A percentile compares a stretch with the other conserved stretches of the same genome.
Conservation (phyloP, 2,329 filamentous ascomycete species). For the Colletotrichum navitas region DNA sequence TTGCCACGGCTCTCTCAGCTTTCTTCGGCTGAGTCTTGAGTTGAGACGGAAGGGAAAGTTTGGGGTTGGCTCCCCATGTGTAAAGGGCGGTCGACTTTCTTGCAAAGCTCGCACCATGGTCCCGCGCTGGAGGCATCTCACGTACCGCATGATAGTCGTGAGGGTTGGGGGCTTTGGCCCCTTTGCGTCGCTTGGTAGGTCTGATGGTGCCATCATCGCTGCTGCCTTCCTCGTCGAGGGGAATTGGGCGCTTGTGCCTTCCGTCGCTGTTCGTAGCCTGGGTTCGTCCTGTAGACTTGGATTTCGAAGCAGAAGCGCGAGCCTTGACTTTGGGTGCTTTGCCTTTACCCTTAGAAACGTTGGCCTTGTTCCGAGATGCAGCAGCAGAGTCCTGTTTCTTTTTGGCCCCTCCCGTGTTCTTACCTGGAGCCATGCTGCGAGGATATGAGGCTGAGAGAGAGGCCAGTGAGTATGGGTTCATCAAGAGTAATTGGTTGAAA, state of each 20-base stretch:
- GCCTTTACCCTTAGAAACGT: neutral
- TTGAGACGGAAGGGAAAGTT: neutral
- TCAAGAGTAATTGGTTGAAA: neutral
- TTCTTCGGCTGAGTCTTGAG: neutral
- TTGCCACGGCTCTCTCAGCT: neutral
- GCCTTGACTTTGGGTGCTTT: neutral
- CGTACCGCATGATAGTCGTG: slow-evolving; percentile 8
- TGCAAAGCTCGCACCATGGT: slow-evolving; percentile 26
- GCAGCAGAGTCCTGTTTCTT: slow-evolving; percentile 5
- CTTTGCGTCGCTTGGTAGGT: slow-evolving; percentile 9
- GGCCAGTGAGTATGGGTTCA: neutral
- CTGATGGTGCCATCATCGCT: slow-evolving; percentile 27
- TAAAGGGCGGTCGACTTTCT: slow-evolving; percentile 31
- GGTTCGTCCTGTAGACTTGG: neutral
- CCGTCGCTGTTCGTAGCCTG: neutral
- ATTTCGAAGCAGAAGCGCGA: neutral
- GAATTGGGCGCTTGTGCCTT: slow-evolving; percentile 11
- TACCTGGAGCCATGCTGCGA: slow-evolving; percentile 13
- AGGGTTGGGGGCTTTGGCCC: neutral
- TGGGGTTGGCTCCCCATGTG: slow-evolving; percentile 27
- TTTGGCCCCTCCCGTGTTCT: neutral
- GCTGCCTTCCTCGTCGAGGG: slow-evolving; percentile 6
- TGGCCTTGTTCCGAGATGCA: neutral
- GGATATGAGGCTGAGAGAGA: neutral
- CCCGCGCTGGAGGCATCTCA: slow-evolving; percentile 24